These are phyloP conservation scores for Trypanosoma avium DNA, from an alignment of 208 protist species.

Conservation along the genomic window DNA sequence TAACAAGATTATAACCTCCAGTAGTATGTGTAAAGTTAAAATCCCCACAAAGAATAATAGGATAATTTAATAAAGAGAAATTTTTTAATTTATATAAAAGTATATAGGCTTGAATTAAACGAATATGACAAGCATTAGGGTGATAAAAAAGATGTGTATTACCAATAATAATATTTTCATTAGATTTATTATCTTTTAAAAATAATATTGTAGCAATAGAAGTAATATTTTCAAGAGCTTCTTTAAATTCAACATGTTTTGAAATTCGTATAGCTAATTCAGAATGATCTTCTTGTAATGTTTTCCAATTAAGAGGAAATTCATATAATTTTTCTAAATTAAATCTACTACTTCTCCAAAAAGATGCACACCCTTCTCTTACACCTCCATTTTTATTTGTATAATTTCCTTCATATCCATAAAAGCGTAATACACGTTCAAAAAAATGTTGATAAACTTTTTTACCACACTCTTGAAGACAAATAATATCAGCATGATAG, in stretches of 20 bases:
- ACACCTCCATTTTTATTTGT: constrained; percentile 73
- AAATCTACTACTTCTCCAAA: constrained; percentile 61
- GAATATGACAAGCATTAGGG: constrained; percentile 88
- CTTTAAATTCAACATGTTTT: constrained; percentile 53
- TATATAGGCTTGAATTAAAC: constrained; percentile 83
- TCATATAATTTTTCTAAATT: constrained; percentile 27
- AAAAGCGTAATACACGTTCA: constrained; percentile 46
- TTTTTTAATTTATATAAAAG: constrained; percentile 45
- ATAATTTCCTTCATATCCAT: constrained; percentile 76
- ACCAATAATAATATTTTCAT: constrained; percentile 63
- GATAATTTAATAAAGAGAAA: not conserved
- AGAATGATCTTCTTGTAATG: constrained; percentile 38
- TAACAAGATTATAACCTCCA: constrained; percentile 80
- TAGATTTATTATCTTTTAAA: constrained; percentile 43
- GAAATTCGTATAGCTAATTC: constrained; percentile 38
- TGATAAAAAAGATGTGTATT: constrained; percentile 94
- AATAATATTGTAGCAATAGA: constrained; percentile 46
- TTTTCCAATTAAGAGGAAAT: constrained; percentile 66
- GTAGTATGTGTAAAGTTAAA: constrained; percentile 88
- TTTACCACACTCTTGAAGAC: constrained; percentile 88
- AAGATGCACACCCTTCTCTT: constrained; percentile 75
- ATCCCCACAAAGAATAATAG: constrained; percentile 82
- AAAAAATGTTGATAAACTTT: constrained; percentile 77
- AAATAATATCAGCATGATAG: constrained; percentile 80
- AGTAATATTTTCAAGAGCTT: constrained; percentile 63